Conservation (phyloP, 2,329 filamentous ascomycete species). For the Xylariaceae sp. region DNA sequence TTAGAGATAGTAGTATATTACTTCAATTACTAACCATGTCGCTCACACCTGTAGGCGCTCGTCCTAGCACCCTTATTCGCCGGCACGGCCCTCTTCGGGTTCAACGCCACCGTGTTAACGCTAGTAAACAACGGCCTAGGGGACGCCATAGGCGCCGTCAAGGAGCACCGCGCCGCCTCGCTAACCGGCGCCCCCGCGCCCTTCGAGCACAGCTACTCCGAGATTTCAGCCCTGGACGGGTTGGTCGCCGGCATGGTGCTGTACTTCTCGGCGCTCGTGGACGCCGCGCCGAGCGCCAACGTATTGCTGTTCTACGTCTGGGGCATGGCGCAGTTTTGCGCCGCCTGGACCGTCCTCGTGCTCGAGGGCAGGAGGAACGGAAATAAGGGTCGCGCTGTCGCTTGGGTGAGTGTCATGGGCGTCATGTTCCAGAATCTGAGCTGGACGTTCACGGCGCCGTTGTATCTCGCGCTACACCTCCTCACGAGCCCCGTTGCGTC, state of each 20-base stretch:
- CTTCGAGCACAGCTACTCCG: slow-evolving; percentile 20
- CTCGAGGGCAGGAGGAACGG: slow-evolving; percentile 28
- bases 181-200: slow-evolving; percentile 21
- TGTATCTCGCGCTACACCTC: slow-evolving; percentile 28
- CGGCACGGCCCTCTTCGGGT: slow-evolving; percentile 22
- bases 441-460: slow-evolving; percentile 25
- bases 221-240: slow-evolving; percentile 18
- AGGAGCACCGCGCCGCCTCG: slow-evolving; percentile 6
- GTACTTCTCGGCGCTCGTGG: slow-evolving; percentile 25
- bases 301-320: slow-evolving; percentile 24
- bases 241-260: slow-evolving; percentile 25
- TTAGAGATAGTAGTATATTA: not conserved
- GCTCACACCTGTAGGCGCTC: slow-evolving; percentile 4
- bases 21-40: not conserved
- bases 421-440: slow-evolving; percentile 25
- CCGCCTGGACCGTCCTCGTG: slow-evolving; percentile 25
- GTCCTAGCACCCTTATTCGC: slow-evolving; percentile 22
- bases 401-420: slow-evolving; percentile 21
- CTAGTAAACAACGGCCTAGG: slow-evolving; percentile 17
- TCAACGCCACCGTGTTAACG: slow-evolving; percentile 16
- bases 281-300: slow-evolving; percentile 23
- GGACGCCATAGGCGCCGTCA: slow-evolving; percentile 7
- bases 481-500: slow-evolving; percentile 27
- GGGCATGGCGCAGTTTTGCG: slow-evolving; percentile 27
- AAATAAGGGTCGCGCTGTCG: slow-evolving; percentile 25